phyloP scores from a whole-genome alignment of 2,329 filamentous ascomycete species.

The Alternaria metachromatica region DNA sequence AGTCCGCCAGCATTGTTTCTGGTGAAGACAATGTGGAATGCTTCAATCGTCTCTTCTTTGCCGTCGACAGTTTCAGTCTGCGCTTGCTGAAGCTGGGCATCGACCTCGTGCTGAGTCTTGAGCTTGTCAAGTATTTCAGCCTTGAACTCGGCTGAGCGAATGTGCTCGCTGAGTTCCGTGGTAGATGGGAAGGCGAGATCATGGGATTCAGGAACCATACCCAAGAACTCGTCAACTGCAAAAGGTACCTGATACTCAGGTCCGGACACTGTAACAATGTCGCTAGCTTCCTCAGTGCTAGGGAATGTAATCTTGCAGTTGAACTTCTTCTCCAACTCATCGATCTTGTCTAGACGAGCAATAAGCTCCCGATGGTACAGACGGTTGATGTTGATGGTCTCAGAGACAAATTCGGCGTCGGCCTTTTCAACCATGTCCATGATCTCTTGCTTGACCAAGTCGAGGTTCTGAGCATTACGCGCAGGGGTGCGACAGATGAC shows the following conservation, averaged over 20 bases:
- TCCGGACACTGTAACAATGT: conserved; percentile 92
- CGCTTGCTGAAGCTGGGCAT: conserved; percentile 72
- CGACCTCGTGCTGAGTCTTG: conserved; percentile 89
- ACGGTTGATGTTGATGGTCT: conserved; percentile 91
- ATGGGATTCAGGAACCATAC: conserved; percentile 97
- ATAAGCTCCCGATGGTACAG: conserved; percentile 95
- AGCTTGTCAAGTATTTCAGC: conserved; percentile 82
- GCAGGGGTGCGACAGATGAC: conserved; percentile 98
- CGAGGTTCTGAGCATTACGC: conserved; percentile 93
- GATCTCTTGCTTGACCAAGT: conserved; percentile 98
- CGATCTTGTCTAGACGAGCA: conserved; percentile 84
- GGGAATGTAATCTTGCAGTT: conserved; percentile 99
- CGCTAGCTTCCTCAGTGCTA: conserved; percentile 95
- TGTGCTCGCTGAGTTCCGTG: conserved; percentile 77
- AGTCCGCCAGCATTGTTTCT: conserved; percentile 96
- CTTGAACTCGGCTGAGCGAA: conserved; percentile 81
- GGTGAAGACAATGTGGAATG: conserved; percentile 70
- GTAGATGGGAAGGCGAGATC: conserved; percentile 84
- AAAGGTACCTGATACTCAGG: conserved; percentile 98
- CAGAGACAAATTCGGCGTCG: conserved; percentile 95
- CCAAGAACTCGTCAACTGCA: conserved; percentile 93
- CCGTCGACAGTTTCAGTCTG: conserved; percentile 50
- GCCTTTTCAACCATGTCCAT: conserved; percentile 99
- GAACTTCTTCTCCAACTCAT: conserved; percentile 97
- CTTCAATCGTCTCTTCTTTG: conserved; percentile 54